Percentiles rank a stretch among this genome's conserved stretches.
phyloP scores from a whole-genome alignment of 768 basidiomycete genomes.

The Arthromyces matolae region DNA sequence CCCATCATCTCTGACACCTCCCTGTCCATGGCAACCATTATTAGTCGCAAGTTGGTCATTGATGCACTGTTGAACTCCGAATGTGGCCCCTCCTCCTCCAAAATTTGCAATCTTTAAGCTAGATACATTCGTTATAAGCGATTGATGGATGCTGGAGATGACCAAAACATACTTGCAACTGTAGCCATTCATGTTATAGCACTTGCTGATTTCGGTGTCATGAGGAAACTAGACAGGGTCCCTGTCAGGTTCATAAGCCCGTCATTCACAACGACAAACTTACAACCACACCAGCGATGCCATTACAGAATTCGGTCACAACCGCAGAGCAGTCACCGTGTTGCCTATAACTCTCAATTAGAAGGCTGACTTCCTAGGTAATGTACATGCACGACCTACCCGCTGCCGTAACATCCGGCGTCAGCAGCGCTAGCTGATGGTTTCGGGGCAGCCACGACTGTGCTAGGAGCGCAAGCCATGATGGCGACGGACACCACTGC shows the following conservation, averaged over 20 bases:
- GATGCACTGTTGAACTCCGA: constrained; percentile 1
- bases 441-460: too few relatives aligned
- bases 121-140: neutral
- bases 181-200: neutral
- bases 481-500: too few relatives aligned
- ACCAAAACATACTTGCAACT: neutral
- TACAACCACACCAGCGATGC: neutral
- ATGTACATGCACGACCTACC: neutral
- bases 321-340: neutral
- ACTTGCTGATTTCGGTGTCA: neutral
- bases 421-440: too few relatives aligned
- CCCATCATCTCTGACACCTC: neutral
- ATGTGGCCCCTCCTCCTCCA: neutral
- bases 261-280: neutral
- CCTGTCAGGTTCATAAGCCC: neutral
- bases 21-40: neutral
- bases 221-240: neutral
- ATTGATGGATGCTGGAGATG: neutral
- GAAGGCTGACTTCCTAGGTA: neutral
- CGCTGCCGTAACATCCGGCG: neutral
- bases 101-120: neutral
- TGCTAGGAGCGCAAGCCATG: too few relatives aligned
- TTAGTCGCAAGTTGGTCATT: constrained; percentile 1
- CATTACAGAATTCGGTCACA: neutral
- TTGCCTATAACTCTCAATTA: neutral